phyloP scores from a whole-genome alignment of 2,329 filamentous ascomycete species.

The Neocatenulostroma microsporum region DNA sequence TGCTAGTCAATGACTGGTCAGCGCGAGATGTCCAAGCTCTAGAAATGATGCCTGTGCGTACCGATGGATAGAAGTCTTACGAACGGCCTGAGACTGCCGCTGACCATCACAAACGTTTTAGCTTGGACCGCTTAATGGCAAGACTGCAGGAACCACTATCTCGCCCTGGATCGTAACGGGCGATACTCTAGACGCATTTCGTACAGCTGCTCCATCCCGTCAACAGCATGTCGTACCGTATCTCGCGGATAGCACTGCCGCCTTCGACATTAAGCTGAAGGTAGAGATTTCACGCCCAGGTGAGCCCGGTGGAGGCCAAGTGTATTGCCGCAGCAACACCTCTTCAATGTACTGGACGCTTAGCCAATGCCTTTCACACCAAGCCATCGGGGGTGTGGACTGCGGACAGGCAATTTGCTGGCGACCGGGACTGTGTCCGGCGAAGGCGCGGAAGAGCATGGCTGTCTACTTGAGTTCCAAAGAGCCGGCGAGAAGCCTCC shows the following conservation, averaged over 20 bases:
- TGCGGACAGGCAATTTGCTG: conserved; percentile 36
- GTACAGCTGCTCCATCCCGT: conserved; percentile 15
- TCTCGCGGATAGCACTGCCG: conserved; percentile 16
- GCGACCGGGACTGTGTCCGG: conserved; percentile 37
- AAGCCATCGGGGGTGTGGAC: conserved; percentile 34
- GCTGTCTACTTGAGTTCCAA: conserved; percentile 36
- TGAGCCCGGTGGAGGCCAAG: conserved; percentile 4
- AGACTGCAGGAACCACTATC: conserved; percentile 53
- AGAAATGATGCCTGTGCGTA: conserved; percentile 57
- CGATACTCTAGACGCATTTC: conserved; percentile 43
- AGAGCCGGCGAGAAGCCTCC: conserved; percentile 29
- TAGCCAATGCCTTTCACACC: conserved; percentile 36
- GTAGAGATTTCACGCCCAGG: conserved; percentile 14
- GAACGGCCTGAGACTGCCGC: no score
- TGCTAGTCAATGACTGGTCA: conserved; percentile 52
- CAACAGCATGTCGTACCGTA: conserved; percentile 15
- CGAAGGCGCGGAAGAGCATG: conserved; percentile 29
- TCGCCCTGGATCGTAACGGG: conserved; percentile 55
- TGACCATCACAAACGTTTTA: no score
- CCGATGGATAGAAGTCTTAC: no score
- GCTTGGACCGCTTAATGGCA: conserved; percentile 54
- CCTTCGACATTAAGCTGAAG: conserved; percentile 19
- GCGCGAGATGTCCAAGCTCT: conserved; percentile 55
- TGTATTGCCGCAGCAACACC: conserved; percentile 22
- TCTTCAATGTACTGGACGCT: conserved; percentile 38